These are phyloP conservation scores for Leccinum pellstonianum DNA, from an alignment of 768 basidiomycete genomes.

Conservation along the genomic window DNA sequence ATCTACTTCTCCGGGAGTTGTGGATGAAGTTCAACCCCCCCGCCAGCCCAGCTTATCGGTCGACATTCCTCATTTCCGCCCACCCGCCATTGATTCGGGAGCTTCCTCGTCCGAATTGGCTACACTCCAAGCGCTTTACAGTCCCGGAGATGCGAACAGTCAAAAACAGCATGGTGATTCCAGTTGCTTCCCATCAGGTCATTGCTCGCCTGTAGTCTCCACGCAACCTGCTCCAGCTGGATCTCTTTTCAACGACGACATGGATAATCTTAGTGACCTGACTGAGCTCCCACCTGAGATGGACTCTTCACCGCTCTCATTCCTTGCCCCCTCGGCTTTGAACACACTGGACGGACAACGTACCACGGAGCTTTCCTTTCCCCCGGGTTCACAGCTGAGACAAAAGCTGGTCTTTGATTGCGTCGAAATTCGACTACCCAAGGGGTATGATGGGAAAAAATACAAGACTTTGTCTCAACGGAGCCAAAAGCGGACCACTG, in stretches of 20 bases:
- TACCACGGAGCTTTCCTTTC: neutral
- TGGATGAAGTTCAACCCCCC: neutral
- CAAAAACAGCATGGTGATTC: neutral
- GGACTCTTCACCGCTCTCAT: slow-evolving; percentile 13
- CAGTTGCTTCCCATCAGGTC: neutral
- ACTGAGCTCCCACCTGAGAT: slow-evolving; percentile 31
- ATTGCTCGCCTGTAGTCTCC: neutral
- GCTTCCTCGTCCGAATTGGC: neutral
- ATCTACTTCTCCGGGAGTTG: neutral
- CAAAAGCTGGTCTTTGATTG: slow-evolving; percentile 24
- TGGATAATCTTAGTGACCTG: slow-evolving; percentile 25
- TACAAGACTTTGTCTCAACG: neutral
- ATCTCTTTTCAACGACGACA: slow-evolving; percentile 12
- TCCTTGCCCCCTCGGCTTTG: neutral
- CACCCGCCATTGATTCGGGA: slow-evolving; percentile 1
- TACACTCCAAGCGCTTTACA: neutral
- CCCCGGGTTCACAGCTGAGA: slow-evolving; percentile 1
- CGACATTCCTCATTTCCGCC: neutral
- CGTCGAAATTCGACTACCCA: slow-evolving; percentile 19
- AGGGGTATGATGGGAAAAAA: slow-evolving; percentile 10
- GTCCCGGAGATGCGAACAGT: neutral
- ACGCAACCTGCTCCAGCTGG: neutral
- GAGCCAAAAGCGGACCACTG: slow-evolving; percentile 16
- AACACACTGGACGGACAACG: neutral
- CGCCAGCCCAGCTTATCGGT: neutral